Percentiles rank a stretch among this genome's conserved stretches.
phyloP scores from a whole-genome alignment of 345 rosid species.

The Cardamine resedifolia region DNA sequence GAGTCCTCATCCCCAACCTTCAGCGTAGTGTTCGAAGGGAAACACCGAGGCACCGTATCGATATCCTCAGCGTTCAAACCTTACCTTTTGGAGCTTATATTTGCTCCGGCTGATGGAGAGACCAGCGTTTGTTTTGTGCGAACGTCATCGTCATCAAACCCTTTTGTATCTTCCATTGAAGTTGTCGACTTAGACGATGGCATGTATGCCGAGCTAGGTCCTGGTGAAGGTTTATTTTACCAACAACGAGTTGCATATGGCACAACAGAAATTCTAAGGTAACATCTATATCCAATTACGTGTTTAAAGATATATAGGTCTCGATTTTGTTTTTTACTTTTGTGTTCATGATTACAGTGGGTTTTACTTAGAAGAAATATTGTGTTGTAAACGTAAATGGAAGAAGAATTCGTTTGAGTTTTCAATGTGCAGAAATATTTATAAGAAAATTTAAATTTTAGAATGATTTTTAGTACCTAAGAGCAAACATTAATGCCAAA shows the following conservation, averaged over 20 bases:
- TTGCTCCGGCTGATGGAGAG: conserved; percentile 9
- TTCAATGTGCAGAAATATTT: too few relatives aligned
- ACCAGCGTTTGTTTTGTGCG: conserved; percentile 30
- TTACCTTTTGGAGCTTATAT: conserved; percentile 19
- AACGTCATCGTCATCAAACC: conserved; percentile 20
- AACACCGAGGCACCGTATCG: conserved; percentile 11
- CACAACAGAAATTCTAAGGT: background rate
- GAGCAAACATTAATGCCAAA: too few relatives aligned
- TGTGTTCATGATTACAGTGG: too few relatives aligned
- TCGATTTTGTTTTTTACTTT: too few relatives aligned
- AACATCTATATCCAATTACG: background rate
- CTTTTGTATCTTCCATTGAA: conserved; percentile 38
- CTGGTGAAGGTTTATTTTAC: conserved; percentile 28
- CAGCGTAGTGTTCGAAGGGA: conserved; percentile 18
- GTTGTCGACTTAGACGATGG: conserved; percentile 13
- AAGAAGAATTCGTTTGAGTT: too few relatives aligned
- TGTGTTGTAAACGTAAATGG: too few relatives aligned
- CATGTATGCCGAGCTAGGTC: conserved; percentile 29
- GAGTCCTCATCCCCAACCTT: conserved; percentile 12
- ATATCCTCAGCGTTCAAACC: background rate
- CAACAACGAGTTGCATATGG: conserved; percentile 11
- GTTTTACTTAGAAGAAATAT: too few relatives aligned
- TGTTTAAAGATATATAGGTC: too few relatives aligned
- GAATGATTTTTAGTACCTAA: too few relatives aligned
- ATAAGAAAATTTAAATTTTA: too few relatives aligned